Percentiles rank a stretch among this genome's conserved stretches.
Evolutionary conservation across 1,284 basidiomycete genomes (phyloP).

Genomic region (Fomitiporia mediterranea): DNA sequence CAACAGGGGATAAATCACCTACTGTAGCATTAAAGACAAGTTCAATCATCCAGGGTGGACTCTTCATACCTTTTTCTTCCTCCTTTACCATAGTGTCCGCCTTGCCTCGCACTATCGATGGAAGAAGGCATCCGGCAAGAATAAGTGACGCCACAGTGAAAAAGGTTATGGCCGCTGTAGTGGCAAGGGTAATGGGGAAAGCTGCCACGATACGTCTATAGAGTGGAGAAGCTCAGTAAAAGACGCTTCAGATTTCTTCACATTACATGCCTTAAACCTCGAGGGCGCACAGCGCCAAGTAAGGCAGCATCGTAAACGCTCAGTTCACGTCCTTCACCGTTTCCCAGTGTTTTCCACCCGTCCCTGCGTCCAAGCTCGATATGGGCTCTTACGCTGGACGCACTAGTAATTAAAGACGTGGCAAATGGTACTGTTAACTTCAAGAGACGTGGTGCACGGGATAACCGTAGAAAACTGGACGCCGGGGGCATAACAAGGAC

Average conservation of each 20-base stretch:
- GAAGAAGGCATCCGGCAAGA: conserved; percentile 27
- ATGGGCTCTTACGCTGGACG: conserved; percentile 45
- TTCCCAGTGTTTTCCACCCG: conserved; percentile 60
- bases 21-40: background rate
- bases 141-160: conserved; percentile 31
- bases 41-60: background rate
- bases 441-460: conserved; percentile 36
- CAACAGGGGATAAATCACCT: background rate
- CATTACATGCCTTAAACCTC: conserved; percentile 56
- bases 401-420: conserved; percentile 43
- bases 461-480: conserved; percentile 33
- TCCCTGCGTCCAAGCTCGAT: conserved; percentile 67
- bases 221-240: conserved; percentile 13
- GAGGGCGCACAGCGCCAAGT: conserved; percentile 54
- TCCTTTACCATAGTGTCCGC: background rate
- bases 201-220: conserved; percentile 62
- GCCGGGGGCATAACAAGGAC: conserved; percentile 50
- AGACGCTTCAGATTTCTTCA: background rate
- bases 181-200: conserved; percentile 53
- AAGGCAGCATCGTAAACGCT: conserved; percentile 57
- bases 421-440: conserved; percentile 52
- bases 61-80: conserved; percentile 1
- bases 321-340: conserved; percentile 64
- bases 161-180: conserved; percentile 45
- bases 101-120: conserved; percentile 5